Conservation (phyloP, 1,284 basidiomycete species). For the Sporisorium exsertum region DNA sequence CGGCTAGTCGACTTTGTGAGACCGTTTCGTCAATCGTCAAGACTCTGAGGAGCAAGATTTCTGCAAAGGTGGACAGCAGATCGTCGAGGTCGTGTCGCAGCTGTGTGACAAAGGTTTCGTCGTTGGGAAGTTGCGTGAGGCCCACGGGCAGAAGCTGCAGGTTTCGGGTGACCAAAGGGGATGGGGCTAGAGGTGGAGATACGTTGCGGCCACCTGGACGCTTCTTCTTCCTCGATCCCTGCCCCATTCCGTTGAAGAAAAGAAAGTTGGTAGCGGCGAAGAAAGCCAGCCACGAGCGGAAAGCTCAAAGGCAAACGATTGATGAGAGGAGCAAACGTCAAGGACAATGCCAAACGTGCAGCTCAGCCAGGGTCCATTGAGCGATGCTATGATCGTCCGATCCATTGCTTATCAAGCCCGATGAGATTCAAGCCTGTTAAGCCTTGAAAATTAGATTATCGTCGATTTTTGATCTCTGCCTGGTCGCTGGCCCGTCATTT, state of each 20-base stretch:
- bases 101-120: constrained; percentile 26
- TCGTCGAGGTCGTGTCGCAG: constrained; percentile 30
- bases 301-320: not conserved
- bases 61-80: constrained; percentile 28
- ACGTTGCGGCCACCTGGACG: constrained; percentile 27
- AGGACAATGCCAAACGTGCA: not conserved
- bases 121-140: constrained; percentile 40
- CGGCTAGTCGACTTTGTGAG: not conserved
- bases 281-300: not conserved
- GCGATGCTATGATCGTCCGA: not conserved
- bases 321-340: not conserved
- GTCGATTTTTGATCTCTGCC: constrained; percentile 25
- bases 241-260: constrained; percentile 13
- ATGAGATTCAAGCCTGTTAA: not conserved
- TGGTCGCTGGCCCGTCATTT: constrained; percentile 7
- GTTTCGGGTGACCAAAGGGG: constrained; percentile 37
- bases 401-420: not conserved
- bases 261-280: not conserved
- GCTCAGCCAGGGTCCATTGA: constrained; percentile 15
- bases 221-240: constrained; percentile 44
- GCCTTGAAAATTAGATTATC: not conserved
- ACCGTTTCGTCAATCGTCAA: not conserved
- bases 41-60: constrained; percentile 14
- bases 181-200: constrained; percentile 39
- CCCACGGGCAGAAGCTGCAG: constrained; percentile 38